phyloP scores from a whole-genome alignment of 345 rosid species.

The Brassica napus region DNA sequence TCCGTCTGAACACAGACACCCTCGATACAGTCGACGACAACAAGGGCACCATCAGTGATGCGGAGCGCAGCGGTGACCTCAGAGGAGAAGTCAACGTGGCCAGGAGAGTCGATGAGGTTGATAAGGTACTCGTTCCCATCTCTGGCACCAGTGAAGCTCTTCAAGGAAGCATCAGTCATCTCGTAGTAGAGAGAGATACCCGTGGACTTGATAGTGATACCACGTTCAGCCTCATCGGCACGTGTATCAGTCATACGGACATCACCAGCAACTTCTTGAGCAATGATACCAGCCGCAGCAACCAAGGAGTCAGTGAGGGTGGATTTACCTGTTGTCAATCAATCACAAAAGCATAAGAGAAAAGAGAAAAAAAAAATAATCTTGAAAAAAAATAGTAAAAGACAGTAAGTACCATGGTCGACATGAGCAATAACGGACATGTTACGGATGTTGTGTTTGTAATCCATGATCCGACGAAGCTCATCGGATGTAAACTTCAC shows the following conservation, averaged over 20 bases:
- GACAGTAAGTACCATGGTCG: not conserved
- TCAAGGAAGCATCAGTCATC: not conserved
- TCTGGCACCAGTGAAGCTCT: not conserved
- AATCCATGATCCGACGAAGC: slow-evolving; percentile 43
- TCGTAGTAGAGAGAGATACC: not conserved
- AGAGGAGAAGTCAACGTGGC: not conserved
- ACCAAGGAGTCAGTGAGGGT: not conserved
- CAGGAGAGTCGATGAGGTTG: not conserved
- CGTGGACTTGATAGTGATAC: not conserved
- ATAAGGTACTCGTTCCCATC: not conserved
- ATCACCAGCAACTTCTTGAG: not conserved
- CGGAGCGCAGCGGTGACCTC: not conserved
- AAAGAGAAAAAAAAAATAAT: too few relatives aligned
- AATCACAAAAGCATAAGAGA: too few relatives aligned
- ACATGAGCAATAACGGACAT: slow-evolving; percentile 32
- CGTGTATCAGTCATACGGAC: not conserved
- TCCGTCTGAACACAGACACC: not conserved
- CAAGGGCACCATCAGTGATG: not conserved
- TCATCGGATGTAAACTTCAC: slow-evolving; percentile 44
- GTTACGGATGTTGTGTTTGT: slow-evolving; percentile 34
- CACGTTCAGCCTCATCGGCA: not conserved
- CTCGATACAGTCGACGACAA: not conserved
- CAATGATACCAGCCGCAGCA: not conserved
- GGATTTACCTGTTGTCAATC: not conserved
- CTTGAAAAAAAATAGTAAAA: too few relatives aligned